phyloP scores from a whole-genome alignment of 108 stramenopile genomes.

The Epithemia pelagica region DNA sequence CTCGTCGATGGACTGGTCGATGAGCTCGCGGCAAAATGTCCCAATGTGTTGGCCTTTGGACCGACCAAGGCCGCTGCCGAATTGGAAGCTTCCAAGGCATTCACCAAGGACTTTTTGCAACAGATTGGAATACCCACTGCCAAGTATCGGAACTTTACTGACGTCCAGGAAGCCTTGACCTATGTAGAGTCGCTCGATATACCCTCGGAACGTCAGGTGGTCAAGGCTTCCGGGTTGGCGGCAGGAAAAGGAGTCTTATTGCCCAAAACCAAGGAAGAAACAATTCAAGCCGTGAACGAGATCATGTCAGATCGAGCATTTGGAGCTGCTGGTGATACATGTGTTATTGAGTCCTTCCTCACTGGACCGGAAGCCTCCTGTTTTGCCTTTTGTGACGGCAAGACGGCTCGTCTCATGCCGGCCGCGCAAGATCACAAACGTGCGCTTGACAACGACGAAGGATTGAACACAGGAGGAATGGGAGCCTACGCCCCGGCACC shows the following conservation, averaged over 20 bases:
- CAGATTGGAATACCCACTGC: conserved; percentile 93
- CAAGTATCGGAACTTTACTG: conserved; percentile 86
- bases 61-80: conserved; percentile 88
- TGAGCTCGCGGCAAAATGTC: conserved; percentile 58
- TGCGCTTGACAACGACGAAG: conserved; percentile 92
- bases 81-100: conserved; percentile 94
- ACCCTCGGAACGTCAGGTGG: conserved; percentile 87
- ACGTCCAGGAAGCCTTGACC: conserved; percentile 70
- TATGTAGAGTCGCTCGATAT: conserved; percentile 66
- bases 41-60: conserved; percentile 90
- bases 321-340: conserved; percentile 91
- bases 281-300: conserved; percentile 84
- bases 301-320: conserved; percentile 94
- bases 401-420: conserved; percentile 84
- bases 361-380: conserved; percentile 97
- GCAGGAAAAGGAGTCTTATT: conserved; percentile 98
- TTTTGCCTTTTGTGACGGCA: conserved; percentile 96
- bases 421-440: conserved; percentile 99
- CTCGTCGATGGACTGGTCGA: conserved; percentile 93
- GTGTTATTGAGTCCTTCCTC: conserved; percentile 96
- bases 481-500: conserved; percentile 98
- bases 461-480: conserved; percentile 99
- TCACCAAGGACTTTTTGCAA: conserved; percentile 96
- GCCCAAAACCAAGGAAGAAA: conserved; percentile 85
- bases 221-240: conserved; percentile 98